A percentile compares a stretch with the other conserved stretches of the same genome.
Evolutionary conservation across 176 grass and related monocot genomes (phyloP).

Genomic region (Carex parvula): DNA sequence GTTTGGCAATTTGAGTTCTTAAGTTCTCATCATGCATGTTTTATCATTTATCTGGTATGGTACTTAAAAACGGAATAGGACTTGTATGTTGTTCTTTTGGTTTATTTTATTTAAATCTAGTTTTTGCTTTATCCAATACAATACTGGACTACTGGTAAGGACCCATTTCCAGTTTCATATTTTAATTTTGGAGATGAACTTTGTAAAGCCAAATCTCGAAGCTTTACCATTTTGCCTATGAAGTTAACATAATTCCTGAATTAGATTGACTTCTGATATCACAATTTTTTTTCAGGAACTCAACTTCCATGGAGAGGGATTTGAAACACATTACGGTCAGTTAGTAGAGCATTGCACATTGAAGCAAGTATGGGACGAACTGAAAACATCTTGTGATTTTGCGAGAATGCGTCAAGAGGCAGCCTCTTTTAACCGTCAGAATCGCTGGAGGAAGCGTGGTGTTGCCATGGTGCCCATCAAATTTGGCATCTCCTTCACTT

Average conservation of each 20-base stretch:
- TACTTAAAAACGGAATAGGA: background rate
- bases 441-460: constrained; percentile 88
- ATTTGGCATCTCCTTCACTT: constrained; percentile 92
- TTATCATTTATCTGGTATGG: background rate
- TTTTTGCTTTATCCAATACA: background rate
- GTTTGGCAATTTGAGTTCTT: background rate
- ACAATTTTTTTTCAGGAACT: constrained; percentile 46
- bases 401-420: constrained; percentile 41
- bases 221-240: background rate
- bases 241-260: background rate
- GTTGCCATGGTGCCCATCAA: constrained; percentile 89
- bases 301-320: constrained; percentile 83
- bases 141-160: background rate
- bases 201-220: background rate
- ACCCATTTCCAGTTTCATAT: background rate
- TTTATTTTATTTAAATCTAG: background rate
- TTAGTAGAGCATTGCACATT: constrained; percentile 63
- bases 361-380: constrained; percentile 69
- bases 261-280: background rate
- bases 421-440: constrained; percentile 51
- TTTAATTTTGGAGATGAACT: background rate
- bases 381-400: constrained; percentile 85
- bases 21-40: background rate
- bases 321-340: constrained; percentile 72
- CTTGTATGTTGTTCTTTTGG: background rate